Percentiles rank a stretch among this genome's conserved stretches.
Evolutionary conservation across 2,329 filamentous ascomycete genomes (phyloP).

Genomic region (Hypoxylon sp.): DNA sequence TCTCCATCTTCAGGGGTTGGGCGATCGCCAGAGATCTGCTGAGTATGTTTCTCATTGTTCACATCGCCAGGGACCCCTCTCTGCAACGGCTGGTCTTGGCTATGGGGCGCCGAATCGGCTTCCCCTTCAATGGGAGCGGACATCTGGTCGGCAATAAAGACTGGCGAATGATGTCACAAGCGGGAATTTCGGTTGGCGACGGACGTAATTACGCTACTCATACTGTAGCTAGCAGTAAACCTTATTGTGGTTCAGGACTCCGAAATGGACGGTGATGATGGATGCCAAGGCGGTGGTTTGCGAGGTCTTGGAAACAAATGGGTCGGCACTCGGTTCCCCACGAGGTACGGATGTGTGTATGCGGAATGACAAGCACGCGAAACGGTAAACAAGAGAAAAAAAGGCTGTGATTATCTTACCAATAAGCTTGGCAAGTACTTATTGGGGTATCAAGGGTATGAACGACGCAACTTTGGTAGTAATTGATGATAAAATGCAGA

Average conservation of each 20-base stretch:
- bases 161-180: constrained; percentile 26
- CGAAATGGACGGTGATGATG: constrained; percentile 26
- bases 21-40: constrained; percentile 39
- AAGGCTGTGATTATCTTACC: constrained; percentile 9
- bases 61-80: constrained; percentile 25
- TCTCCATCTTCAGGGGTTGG: constrained; percentile 31
- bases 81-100: constrained; percentile 33
- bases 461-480: constrained; percentile 9
- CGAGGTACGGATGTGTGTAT: constrained; percentile 7
- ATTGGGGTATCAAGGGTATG: not conserved
- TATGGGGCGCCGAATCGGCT: constrained; percentile 18
- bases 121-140: constrained; percentile 20
- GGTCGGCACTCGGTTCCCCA: constrained; percentile 31
- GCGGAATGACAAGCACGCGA: constrained; percentile 5
- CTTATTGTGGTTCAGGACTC: constrained; percentile 25
- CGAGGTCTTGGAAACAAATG: constrained; percentile 18
- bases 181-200: constrained; percentile 7
- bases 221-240: constrained; percentile 18
- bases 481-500: not conserved
- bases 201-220: constrained; percentile 17
- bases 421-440: constrained; percentile 24
- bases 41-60: constrained; percentile 56
- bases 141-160: constrained; percentile 11
- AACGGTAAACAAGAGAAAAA: constrained; percentile 32
- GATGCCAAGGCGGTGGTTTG: constrained; percentile 36